Evolutionary conservation across 768 basidiomycete genomes (phyloP).

Genomic region (Pleurotus tuber-regium): DNA sequence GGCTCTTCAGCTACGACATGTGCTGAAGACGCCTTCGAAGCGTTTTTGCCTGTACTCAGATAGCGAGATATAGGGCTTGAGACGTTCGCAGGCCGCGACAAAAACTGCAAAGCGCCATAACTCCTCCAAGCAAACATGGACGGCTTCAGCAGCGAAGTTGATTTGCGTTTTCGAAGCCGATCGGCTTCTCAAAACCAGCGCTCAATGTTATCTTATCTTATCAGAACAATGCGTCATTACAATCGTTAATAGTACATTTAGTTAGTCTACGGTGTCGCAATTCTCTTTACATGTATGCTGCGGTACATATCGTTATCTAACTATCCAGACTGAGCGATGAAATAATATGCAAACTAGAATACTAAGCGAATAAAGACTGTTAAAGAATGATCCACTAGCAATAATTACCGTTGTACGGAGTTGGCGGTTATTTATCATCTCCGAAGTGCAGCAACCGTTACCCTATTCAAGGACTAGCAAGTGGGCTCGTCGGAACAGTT

Average conservation of each 20-base stretch:
- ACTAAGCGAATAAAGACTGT: not conserved
- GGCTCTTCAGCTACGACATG: constrained; percentile 14
- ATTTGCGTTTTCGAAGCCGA: too few relatives aligned
- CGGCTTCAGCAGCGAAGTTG: too few relatives aligned
- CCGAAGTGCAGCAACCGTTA: not conserved
- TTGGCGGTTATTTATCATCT: not conserved
- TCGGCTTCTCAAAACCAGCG: too few relatives aligned
- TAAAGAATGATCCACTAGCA: not conserved
- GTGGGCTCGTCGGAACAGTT: constrained; percentile 23
- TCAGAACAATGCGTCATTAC: too few relatives aligned
- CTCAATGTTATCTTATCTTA: too few relatives aligned
- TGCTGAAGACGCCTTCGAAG: not conserved
- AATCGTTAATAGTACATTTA: not conserved
- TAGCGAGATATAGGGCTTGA: too few relatives aligned
- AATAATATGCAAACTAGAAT: constrained; percentile 1
- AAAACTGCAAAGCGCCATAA: not conserved
- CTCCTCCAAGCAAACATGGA: not conserved
- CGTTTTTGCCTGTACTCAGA: not conserved
- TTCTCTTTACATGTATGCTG: not conserved
- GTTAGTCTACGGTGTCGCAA: not conserved
- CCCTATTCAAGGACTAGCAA: not conserved
- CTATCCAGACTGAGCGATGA: not conserved
- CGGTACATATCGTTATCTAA: not conserved
- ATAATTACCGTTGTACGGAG: not conserved
- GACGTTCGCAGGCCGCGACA: not conserved